These are phyloP conservation scores for Podospora didyma DNA, from an alignment of 495 filamentous ascomycete species.

Conservation along the genomic window DNA sequence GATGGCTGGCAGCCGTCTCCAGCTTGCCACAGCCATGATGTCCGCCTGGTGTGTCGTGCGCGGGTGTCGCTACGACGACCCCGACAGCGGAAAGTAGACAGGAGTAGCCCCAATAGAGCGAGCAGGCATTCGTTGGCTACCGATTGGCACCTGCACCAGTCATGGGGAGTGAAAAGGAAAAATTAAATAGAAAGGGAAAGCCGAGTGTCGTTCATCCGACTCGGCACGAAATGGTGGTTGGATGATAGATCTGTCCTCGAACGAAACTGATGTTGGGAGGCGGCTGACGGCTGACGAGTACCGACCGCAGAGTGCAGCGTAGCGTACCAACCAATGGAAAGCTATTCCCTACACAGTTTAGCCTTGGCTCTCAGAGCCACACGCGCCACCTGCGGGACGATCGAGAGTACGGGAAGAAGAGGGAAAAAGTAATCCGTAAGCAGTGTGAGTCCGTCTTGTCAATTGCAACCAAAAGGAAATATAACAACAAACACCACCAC, in stretches of 20 bases:
- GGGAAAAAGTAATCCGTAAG: too few relatives aligned
- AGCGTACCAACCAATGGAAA: neutral
- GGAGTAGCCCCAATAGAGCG: neutral
- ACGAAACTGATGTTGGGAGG: neutral
- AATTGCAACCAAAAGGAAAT: too few relatives aligned
- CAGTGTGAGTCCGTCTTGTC: too few relatives aligned
- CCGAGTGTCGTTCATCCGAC: neutral
- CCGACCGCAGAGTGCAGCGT: neutral
- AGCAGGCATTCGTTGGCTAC: neutral
- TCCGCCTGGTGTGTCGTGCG: constrained; percentile 1
- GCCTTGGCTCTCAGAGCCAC: neutral
- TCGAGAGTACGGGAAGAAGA: too few relatives aligned
- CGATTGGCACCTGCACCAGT: neutral
- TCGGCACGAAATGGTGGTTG: neutral
- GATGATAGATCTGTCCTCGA: constrained; percentile 5
- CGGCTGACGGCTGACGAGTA: neutral
- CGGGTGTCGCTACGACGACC: constrained; percentile 4
- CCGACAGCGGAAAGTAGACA: neutral
- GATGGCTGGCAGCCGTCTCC: constrained; percentile 31
- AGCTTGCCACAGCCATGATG: constrained; percentile 30
- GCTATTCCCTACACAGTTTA: neutral
- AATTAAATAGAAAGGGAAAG: neutral
- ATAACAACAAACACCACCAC: too few relatives aligned
- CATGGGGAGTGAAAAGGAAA: neutral
- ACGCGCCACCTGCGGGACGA: neutral